phyloP scores from a whole-genome alignment of 768 basidiomycete species.

The Suillus americanus region DNA sequence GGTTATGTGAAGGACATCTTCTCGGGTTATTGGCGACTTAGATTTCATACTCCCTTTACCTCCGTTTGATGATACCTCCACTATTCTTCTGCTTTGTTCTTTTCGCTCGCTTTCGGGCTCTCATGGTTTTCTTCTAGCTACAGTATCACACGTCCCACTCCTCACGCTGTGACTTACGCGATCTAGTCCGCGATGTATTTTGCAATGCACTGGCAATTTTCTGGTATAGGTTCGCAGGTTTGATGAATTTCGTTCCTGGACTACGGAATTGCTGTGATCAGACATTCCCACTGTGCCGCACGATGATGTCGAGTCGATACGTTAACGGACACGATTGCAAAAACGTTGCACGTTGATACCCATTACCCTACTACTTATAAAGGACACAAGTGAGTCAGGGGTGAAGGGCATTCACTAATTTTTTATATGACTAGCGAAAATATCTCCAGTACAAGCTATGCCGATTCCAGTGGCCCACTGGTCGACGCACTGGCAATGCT shows the following conservation, averaged over 20 bases:
- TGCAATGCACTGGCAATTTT: conserved; percentile 35
- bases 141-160: conserved; percentile 28
- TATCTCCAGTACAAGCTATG: neutral
- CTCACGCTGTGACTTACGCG: conserved; percentile 40
- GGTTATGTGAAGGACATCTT: conserved; percentile 72
- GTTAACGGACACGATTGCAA: neutral
- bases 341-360: neutral
- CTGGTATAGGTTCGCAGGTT: neutral
- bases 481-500: conserved; percentile 57
- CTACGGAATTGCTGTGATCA: conserved; percentile 1
- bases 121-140: conserved; percentile 33
- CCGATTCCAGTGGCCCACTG: conserved; percentile 15
- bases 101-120: conserved; percentile 20
- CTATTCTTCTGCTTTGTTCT: conserved; percentile 29
- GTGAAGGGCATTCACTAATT: neutral
- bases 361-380: neutral
- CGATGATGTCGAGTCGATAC: neutral
- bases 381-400: neutral
- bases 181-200: conserved; percentile 40
- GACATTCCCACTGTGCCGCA: conserved; percentile 3
- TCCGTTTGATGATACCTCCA: conserved; percentile 81
- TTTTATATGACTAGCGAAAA: neutral
- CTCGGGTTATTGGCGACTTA: conserved; percentile 64
- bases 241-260: neutral
- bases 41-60: conserved; percentile 67